phyloP scores from a whole-genome alignment of 768 basidiomycete genomes.

The Lyophyllum decastes region DNA sequence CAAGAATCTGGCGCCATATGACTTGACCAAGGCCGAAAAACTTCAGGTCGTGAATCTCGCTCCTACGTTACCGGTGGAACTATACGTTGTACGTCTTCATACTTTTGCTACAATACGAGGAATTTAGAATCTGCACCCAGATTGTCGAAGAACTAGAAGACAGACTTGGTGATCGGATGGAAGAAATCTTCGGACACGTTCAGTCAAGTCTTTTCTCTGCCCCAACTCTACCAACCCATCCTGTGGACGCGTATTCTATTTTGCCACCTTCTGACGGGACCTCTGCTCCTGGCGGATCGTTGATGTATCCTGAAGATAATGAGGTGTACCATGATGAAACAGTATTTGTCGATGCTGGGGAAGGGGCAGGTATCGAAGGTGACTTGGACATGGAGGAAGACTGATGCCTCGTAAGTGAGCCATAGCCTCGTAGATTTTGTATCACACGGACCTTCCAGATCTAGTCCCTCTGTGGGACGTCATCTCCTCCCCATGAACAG shows the following conservation, averaged over 20 bases:
- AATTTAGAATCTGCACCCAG: constrained; percentile 37
- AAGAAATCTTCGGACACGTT: constrained; percentile 64
- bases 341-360: constrained; percentile 65
- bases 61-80: constrained; percentile 79
- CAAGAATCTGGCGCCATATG: constrained; percentile 62
- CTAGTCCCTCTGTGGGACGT: too few relatives aligned
- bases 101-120: background rate
- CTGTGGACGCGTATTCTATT: constrained; percentile 5
- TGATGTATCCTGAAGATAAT: constrained; percentile 19
- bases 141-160: constrained; percentile 92
- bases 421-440: background rate
- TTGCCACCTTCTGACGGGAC: background rate
- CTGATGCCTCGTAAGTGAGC: constrained; percentile 20
- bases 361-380: constrained; percentile 67
- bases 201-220: constrained; percentile 36
- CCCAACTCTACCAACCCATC: background rate
- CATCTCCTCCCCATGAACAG: too few relatives aligned
- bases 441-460: too few relatives aligned
- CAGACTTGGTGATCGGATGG: constrained; percentile 69
- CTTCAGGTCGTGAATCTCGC: constrained; percentile 90
- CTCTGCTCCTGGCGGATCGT: background rate
- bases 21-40: constrained; percentile 89
- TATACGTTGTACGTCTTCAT: constrained; percentile 74
- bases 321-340: constrained; percentile 47
- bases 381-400: constrained; percentile 72